These are phyloP conservation scores for Actinomucor elegans DNA, from an alignment of 371 early-diverging fungal genomes.

Conservation along the genomic window DNA sequence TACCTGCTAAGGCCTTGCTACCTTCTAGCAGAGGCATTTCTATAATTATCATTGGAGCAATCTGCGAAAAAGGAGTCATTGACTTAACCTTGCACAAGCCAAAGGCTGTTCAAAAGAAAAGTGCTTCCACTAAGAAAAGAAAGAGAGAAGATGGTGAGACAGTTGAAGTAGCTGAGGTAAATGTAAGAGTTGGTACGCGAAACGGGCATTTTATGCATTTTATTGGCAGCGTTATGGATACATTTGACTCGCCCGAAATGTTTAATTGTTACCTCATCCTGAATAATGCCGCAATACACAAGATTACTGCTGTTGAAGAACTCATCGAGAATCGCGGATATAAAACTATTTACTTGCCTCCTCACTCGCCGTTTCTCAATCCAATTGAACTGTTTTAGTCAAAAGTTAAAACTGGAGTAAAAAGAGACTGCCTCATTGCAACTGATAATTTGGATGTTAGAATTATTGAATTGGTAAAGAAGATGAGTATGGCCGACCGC, in stretches of 20 bases:
- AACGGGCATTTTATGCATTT: conserved; percentile 14
- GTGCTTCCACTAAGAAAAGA: conserved; percentile 12
- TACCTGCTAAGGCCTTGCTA: conserved; percentile 7
- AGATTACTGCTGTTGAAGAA: conserved; percentile 1
- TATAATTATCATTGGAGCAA: conserved; percentile 12
- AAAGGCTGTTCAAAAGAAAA: conserved; percentile 16
- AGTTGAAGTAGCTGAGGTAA: conserved; percentile 8
- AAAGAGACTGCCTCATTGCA: conserved; percentile 6
- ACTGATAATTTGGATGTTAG: conserved; percentile 1
- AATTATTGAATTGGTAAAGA: conserved; percentile 6
- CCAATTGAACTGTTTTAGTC: conserved; percentile 15
- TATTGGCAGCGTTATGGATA: conserved; percentile 15
- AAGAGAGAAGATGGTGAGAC: conserved; percentile 11
- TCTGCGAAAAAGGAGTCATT: conserved; percentile 17
- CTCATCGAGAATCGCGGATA: conserved; percentile 5
- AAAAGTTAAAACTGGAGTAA: conserved; percentile 6
- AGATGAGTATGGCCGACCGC: background rate
- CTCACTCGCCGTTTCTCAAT: conserved; percentile 15
- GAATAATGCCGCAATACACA: conserved; percentile 13
- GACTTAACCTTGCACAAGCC: conserved; percentile 10
- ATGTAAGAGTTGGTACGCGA: conserved; percentile 14
- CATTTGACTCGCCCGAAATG: conserved; percentile 4
- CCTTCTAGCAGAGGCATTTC: conserved; percentile 14
- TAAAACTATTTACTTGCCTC: conserved; percentile 6
- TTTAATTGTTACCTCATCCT: conserved; percentile 8